Conservation (phyloP, 192 early-diverging fungal genomes). For the Coemansia sp. region DNA sequence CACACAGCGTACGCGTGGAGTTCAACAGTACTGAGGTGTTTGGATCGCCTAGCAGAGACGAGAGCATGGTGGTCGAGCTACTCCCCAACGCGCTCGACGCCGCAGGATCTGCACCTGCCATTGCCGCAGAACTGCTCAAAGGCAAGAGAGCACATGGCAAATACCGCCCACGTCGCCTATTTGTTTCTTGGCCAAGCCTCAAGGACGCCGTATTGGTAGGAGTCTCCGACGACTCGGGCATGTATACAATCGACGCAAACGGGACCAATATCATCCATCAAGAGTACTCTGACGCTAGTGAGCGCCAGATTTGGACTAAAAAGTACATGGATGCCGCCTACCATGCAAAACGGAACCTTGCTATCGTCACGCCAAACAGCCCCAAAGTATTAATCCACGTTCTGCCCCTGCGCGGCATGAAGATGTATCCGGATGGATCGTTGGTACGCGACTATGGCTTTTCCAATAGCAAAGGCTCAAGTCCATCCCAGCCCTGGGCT, state of each 20-base stretch:
- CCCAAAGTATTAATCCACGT: slow-evolving; percentile 39
- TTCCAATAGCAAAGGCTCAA: neutral
- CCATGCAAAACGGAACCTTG: slow-evolving; percentile 25
- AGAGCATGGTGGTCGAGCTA: slow-evolving; percentile 42
- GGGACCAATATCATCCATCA: slow-evolving; percentile 16
- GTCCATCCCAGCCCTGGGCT: slow-evolving; percentile 26
- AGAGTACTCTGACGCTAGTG: slow-evolving; percentile 15
- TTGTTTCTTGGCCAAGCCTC: slow-evolving; percentile 82
- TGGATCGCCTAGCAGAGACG: slow-evolving; percentile 68
- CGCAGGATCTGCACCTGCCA: slow-evolving; percentile 11
- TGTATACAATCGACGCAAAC: slow-evolving; percentile 47
- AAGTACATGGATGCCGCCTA: slow-evolving; percentile 32
- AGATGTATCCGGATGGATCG: slow-evolving; percentile 42
- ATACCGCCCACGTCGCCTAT: slow-evolving; percentile 40
- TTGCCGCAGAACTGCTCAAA: slow-evolving; percentile 31
- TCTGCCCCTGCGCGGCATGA: slow-evolving; percentile 41
- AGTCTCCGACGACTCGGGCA: slow-evolving; percentile 66
- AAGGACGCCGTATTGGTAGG: slow-evolving; percentile 73
- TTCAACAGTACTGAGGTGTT: slow-evolving; percentile 86
- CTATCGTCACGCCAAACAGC: slow-evolving; percentile 16
- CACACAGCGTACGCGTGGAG: slow-evolving; percentile 64
- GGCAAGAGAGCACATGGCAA: slow-evolving; percentile 30
- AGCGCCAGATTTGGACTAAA: slow-evolving; percentile 29
- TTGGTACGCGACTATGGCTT: slow-evolving; percentile 50
- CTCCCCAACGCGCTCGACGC: slow-evolving; percentile 15